Evolutionary conservation across 1,284 basidiomycete genomes (phyloP), one percentile per base, ranked within the genome.

Genomic region (Ustilago loliicola): DNA sequence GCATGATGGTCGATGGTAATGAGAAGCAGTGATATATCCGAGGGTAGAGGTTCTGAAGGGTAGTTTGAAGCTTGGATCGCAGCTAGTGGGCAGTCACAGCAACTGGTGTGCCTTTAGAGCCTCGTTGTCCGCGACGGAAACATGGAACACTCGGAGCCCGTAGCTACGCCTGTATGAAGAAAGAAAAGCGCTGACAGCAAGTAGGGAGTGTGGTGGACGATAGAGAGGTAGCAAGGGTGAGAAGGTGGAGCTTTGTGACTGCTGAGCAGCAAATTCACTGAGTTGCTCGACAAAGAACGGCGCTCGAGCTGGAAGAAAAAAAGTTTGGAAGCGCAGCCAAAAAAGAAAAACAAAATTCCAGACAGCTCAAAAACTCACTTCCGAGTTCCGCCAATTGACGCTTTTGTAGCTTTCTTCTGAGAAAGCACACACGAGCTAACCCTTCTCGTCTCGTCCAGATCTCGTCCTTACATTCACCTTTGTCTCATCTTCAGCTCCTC

Each of bases 1-100:
- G 71, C 81, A 81, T 82, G 66, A n/a, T 62, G 71, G 77, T 78
- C 81, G 66, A 17, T 63, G n/a, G 58, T 11, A 17, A 17, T 7
- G 8, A 4, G 1, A 40, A 5, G 34, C 42, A 17, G 40, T 42
- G 45, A 38, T 32, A 32, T 27, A 19, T 36, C 17, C 4, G 15
- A 19, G 21, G 25, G 34, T 29, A 45, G 36, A 47, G 48, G n/a
- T 51, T 9, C 47, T 9, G 10, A 40, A n/a, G 29, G 32, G 25
- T 48, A 23, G 29, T 34, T 30, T 11, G 23, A 15, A 32, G 21
- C 25, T 21, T 32, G 25, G 5, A 50, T 3, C 13, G 6, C n/a
- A 6, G n/a, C 48, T 29, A 29, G 10, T 50, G 6, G 48, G 25
- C 48, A 45, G 29, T 54, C 9, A 52, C 30, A 45, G 50, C 36